Percentiles rank a stretch among this genome's conserved stretches.
These are phyloP conservation scores for Aspergillus udagawae DNA, from an alignment of 2,329 filamentous ascomycete genomes.

Conservation along the genomic window DNA sequence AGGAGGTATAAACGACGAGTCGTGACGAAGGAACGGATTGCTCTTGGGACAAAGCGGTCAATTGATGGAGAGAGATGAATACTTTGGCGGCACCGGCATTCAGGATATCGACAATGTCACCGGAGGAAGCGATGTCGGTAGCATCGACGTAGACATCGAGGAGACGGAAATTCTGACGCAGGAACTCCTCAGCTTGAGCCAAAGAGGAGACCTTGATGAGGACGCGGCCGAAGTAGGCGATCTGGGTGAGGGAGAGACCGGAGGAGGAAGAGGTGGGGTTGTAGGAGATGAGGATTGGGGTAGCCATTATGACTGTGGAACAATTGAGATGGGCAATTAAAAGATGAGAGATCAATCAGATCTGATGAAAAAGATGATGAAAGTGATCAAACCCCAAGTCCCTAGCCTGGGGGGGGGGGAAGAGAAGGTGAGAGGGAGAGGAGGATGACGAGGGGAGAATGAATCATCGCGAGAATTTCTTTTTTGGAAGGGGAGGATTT, in stretches of 20 bases:
- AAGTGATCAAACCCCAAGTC: not conserved
- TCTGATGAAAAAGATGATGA: not conserved
- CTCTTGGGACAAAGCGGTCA: constrained; percentile 52
- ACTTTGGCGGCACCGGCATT: constrained; percentile 81
- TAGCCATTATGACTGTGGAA: constrained; percentile 32
- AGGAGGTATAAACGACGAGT: constrained; percentile 52
- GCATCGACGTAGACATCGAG: constrained; percentile 72
- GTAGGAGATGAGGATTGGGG: constrained; percentile 40
- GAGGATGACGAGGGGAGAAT: not conserved
- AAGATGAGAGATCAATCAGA: not conserved
- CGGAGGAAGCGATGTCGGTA: constrained; percentile 61
- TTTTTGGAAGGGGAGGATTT: not conserved
- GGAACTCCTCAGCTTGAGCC: constrained; percentile 45
- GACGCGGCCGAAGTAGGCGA: constrained; percentile 58
- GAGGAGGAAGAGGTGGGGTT: constrained; percentile 42
- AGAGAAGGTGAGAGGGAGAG: not conserved
- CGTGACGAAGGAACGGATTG: constrained; percentile 52
- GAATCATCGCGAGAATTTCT: not conserved
- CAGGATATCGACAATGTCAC: constrained; percentile 75
- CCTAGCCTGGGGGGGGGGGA: not conserved
- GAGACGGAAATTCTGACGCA: constrained; percentile 53
- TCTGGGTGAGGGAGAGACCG: constrained; percentile 50
- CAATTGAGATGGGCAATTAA: constrained; percentile 1
- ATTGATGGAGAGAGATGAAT: constrained; percentile 70
- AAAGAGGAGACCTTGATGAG: constrained; percentile 49